phyloP scores from a whole-genome alignment of 2,329 filamentous ascomycete species.

The Aureobasidium melanogenum region DNA sequence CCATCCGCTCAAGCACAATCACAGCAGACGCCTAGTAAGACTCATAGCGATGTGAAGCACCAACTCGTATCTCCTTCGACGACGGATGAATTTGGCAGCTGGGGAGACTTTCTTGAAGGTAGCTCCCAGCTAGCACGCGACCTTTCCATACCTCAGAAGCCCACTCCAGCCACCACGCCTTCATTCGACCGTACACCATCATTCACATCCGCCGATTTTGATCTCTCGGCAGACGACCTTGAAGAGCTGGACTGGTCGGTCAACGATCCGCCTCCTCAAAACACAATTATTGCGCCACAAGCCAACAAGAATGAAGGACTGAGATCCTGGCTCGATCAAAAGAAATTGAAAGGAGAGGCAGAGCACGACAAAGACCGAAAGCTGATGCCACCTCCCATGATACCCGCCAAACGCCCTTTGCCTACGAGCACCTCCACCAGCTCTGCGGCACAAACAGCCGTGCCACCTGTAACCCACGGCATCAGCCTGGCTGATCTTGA shows the following conservation, averaged over 20 bases:
- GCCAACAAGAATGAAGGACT: background rate
- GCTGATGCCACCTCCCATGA: slow-evolving; percentile 17
- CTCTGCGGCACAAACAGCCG: background rate
- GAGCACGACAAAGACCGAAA: background rate
- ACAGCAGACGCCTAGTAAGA: slow-evolving; percentile 1
- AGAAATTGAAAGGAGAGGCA: background rate
- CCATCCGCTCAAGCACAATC: background rate
- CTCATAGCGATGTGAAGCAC: background rate
- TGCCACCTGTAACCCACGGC: slow-evolving; percentile 11
- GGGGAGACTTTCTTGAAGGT: slow-evolving; percentile 33
- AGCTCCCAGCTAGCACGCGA: slow-evolving; percentile 39
- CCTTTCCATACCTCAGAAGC: slow-evolving; percentile 16
- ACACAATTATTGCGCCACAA: background rate
- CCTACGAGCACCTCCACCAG: background rate
- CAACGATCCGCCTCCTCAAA: background rate
- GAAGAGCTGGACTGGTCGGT: slow-evolving; percentile 24
- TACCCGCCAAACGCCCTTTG: slow-evolving; percentile 3
- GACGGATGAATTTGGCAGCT: slow-evolving; percentile 19
- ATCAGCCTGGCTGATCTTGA: slow-evolving; percentile 27
- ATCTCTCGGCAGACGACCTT: slow-evolving; percentile 33
- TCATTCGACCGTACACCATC: slow-evolving; percentile 21
- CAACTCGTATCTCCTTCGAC: background rate
- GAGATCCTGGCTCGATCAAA: background rate
- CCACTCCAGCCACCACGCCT: slow-evolving; percentile 1
- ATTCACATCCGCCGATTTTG: slow-evolving; percentile 31